Base-by-base conservation (phyloP, 1,284 basidiomycete species). In the Tilletia setariae region DNA sequence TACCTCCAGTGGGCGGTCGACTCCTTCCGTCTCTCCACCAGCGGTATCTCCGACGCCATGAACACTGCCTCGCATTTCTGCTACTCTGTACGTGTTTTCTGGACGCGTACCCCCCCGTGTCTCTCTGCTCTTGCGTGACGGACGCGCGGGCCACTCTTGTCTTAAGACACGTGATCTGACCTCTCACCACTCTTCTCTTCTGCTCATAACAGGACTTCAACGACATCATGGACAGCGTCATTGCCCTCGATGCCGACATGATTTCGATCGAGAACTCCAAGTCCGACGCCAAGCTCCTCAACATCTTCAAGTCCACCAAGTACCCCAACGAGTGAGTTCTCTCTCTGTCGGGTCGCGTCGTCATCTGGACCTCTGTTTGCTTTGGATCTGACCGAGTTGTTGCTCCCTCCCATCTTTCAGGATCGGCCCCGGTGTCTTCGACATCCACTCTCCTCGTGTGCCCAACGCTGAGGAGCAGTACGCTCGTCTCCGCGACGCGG, bases 401-500 rank as follows among this genome's bases (percentile, higher is more conserved):
- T 44, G 43, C 9, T n/a, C n/a, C n/a, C 46, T 7, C 35, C 19
- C 30, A 2, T 61, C n/a, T 1, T 35, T 3, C 30, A 61, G 56
- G 86, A 98, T 98, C 82, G 96, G 96, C 74, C 95, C 96, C 63
- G 95, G 94, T 89, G 73, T 83, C 62, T 83, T 95, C 84, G 95
- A 98, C 86, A 97, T 98, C 85, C 96, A 98, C 88, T 98, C 94
- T 79, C 95, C 95, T 76, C 94, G 96, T 89, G 92, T 99, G 73
- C 96, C 96, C 56, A 70, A 68, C 64, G 75, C 71, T 80, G 88
- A 94, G 84, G 96, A 99, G 87, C 95, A 98, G 87, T 90, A 90
- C 86, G 90, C 95, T 79, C 92, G 94, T 81, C 88, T 98, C 84
- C 88, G 89, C 84, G 85, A 89, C 75, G 94, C 95, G 88, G 74